Conservation (phyloP, 1,139 yeast species). For the Debaryomyces udenii region DNA sequence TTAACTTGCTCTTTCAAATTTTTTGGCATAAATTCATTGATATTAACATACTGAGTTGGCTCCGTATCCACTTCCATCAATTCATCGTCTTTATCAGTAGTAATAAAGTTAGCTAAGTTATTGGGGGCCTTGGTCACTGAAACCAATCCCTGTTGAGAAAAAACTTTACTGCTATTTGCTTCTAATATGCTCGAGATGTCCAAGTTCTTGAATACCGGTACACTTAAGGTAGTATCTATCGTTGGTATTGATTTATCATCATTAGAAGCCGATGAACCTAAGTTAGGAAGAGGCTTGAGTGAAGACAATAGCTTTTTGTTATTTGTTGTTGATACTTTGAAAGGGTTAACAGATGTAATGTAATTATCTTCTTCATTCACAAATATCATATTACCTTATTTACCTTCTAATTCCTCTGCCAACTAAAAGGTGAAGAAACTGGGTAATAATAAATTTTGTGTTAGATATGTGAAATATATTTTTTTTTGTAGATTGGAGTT, state of each 20-base stretch:
- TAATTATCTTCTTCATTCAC: neutral
- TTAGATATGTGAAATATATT: neutral
- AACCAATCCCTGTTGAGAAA: constrained; percentile 10
- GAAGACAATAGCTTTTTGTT: constrained; percentile 18
- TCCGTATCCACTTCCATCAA: constrained; percentile 19
- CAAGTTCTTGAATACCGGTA: constrained; percentile 26
- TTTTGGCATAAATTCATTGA: constrained; percentile 32
- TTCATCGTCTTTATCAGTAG: constrained; percentile 10
- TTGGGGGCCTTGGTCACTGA: neutral
- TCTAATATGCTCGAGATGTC: constrained; percentile 28
- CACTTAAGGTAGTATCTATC: constrained; percentile 7
- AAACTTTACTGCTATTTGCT: constrained; percentile 26
- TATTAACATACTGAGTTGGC: constrained; percentile 19
- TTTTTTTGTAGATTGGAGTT: too few species aligned
- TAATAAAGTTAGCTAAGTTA: constrained; percentile 5
- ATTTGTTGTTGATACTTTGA: constrained; percentile 18
- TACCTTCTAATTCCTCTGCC: too few species aligned
- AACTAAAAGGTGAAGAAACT: neutral
- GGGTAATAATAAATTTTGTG: constrained; percentile 3
- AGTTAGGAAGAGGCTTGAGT: constrained; percentile 13
- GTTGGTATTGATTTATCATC: neutral
- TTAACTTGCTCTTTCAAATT: constrained; percentile 42
- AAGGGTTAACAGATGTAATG: constrained; percentile 17
- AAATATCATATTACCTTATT: neutral
- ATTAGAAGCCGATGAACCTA: neutral